Evolutionary conservation across 2,329 filamentous ascomycete genomes (phyloP).

Genomic region (Ophiosphaerella herpotricha): DNA sequence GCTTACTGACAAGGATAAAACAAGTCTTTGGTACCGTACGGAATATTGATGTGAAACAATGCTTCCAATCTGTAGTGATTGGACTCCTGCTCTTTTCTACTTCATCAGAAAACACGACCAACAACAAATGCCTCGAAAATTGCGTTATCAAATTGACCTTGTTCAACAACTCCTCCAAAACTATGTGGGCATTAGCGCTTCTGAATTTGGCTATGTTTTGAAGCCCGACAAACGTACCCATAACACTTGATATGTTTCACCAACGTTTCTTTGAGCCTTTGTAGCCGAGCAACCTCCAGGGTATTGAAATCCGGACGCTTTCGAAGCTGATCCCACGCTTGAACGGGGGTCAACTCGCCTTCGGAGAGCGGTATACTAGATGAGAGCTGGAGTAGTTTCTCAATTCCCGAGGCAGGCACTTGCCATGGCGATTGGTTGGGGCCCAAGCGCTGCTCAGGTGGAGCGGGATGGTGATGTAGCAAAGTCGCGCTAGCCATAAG

Average conservation of each 20-base stretch:
- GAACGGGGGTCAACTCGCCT: slow-evolving; percentile 43
- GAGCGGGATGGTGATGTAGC: slow-evolving; percentile 21
- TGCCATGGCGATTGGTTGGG: slow-evolving; percentile 15
- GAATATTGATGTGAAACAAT: too few species aligned
- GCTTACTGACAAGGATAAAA: too few species aligned
- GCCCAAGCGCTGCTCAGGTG: slow-evolving; percentile 2
- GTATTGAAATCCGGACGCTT: slow-evolving; percentile 26
- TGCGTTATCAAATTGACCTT: slow-evolving; percentile 15
- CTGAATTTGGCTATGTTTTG: not conserved
- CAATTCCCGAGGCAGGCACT: slow-evolving; percentile 18
- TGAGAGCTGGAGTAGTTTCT: slow-evolving; percentile 25
- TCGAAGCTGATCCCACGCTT: slow-evolving; percentile 44
- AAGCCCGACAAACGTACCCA: slow-evolving; percentile 24
- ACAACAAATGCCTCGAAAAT: slow-evolving; percentile 20
- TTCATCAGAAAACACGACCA: slow-evolving; percentile 13
- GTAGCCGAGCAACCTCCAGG: slow-evolving; percentile 25
- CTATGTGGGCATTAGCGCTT: slow-evolving; percentile 4
- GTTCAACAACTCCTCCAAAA: slow-evolving; percentile 27
- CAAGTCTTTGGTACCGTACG: too few species aligned
- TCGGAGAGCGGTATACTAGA: slow-evolving; percentile 22
- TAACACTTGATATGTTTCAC: slow-evolving; percentile 37
- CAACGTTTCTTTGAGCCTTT: slow-evolving; percentile 28
- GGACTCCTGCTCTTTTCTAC: too few species aligned
- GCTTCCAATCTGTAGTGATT: too few species aligned
- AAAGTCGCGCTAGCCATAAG: slow-evolving; percentile 37